A percentile compares a stretch with the other conserved stretches of the same genome.
Evolutionary conservation across 1,284 basidiomycete species (phyloP).

Genomic region (Trichosporon asahii): DNA sequence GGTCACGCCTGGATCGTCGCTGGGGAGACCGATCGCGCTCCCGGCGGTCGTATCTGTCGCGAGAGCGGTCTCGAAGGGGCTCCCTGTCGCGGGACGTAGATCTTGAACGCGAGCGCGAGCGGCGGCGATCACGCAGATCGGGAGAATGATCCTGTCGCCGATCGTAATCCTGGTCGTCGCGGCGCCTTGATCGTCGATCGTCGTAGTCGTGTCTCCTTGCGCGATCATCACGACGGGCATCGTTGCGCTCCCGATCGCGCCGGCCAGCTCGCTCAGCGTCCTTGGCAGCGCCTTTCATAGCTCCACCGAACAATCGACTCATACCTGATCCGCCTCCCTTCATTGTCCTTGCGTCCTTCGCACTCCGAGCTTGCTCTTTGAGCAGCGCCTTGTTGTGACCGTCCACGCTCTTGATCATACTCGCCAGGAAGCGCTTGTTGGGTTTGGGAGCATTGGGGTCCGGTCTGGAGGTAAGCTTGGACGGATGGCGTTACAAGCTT

Average conservation of each 20-base stretch:
- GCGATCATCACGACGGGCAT: background rate
- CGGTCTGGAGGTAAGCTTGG: slow-evolving; percentile 35
- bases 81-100: background rate
- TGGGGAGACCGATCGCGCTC: background rate
- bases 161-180: background rate
- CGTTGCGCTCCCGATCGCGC: slow-evolving; percentile 11
- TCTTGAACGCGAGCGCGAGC: background rate
- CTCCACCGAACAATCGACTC: slow-evolving; percentile 43
- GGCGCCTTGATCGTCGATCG: slow-evolving; percentile 2
- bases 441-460: slow-evolving; percentile 61
- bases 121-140: background rate
- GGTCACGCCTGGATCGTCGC: background rate
- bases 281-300: slow-evolving; percentile 24
- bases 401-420: slow-evolving; percentile 83
- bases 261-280: slow-evolving; percentile 53
- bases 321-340: slow-evolving; percentile 6
- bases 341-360: slow-evolving; percentile 56
- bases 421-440: slow-evolving; percentile 87
- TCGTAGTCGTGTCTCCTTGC: slow-evolving; percentile 14
- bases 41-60: background rate
- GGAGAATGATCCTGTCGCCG: slow-evolving; percentile 2
- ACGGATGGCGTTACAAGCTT: background rate
- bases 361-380: slow-evolving; percentile 69
- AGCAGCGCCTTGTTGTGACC: slow-evolving; percentile 84
- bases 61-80: background rate